Percentiles rank a stretch among this genome's conserved stretches.
phyloP scores from a whole-genome alignment of 495 filamentous ascomycete genomes.

The Aspergillus biplanus region DNA sequence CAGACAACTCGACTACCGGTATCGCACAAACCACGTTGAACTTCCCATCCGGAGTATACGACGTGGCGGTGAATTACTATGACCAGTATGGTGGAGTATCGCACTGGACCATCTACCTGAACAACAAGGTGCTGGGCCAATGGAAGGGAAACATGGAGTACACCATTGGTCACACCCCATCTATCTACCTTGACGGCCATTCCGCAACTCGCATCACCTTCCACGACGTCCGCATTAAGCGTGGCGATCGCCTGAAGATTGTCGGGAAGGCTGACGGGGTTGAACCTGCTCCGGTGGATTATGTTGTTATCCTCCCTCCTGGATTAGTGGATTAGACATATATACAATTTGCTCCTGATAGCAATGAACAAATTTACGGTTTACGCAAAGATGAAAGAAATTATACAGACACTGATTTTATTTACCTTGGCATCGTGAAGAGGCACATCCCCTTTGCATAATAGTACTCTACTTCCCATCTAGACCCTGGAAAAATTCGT shows the following conservation, averaged over 20 bases:
- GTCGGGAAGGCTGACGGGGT: constrained; percentile 59
- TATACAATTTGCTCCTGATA: no score
- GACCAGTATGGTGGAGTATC: constrained; percentile 60
- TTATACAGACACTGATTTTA: no score
- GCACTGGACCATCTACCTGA: constrained; percentile 56
- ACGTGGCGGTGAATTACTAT: constrained; percentile 68
- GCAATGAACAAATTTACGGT: no score
- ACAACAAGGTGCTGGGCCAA: constrained; percentile 51
- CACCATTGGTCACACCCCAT: constrained; percentile 57
- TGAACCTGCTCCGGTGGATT: constrained; percentile 69
- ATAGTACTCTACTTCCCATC: constrained; percentile 54
- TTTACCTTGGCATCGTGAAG: no score
- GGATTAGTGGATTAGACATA: constrained; percentile 59
- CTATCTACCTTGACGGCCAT: constrained; percentile 62
- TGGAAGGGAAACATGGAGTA: constrained; percentile 64
- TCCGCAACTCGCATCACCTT: constrained; percentile 67
- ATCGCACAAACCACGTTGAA: constrained; percentile 50
- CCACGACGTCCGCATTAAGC: constrained; percentile 47
- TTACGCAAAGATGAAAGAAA: no score
- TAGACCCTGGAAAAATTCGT: constrained; percentile 62
- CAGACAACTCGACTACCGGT: constrained; percentile 51
- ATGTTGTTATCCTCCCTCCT: constrained; percentile 62
- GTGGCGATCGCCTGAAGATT: constrained; percentile 63
- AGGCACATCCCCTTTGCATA: no score
- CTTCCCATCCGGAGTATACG: constrained; percentile 57